Evolutionary conservation across 371 early-diverging fungal species (phyloP).

Genomic region (Mucor saturninus): DNA sequence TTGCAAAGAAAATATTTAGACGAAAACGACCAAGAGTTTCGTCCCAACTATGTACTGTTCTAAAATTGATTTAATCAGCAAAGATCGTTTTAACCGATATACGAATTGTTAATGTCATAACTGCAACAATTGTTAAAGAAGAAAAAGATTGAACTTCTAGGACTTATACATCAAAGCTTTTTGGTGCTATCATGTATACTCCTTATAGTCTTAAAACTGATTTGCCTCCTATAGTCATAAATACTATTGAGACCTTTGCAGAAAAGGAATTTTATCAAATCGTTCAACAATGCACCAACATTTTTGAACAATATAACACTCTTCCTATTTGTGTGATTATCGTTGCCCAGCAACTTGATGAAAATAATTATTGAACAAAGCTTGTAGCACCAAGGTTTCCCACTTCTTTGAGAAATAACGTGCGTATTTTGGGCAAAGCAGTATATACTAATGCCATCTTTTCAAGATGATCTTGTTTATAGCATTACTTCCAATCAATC

Average conservation of each 20-base stretch:
- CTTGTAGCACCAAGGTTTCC: conserved; percentile 20
- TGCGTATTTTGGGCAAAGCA: conserved; percentile 27
- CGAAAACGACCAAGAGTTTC: conserved; percentile 18
- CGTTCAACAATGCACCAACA: too few relatives aligned
- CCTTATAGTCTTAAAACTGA: conserved; percentile 9
- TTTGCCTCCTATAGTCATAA: too few relatives aligned
- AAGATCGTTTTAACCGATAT: conserved; percentile 16
- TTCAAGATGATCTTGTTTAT: conserved; percentile 25
- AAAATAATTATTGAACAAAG: conserved; percentile 15
- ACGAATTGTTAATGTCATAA: conserved; percentile 13
- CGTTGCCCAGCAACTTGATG: conserved; percentile 26
- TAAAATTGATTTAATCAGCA: conserved; percentile 20
- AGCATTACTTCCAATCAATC: conserved; percentile 28
- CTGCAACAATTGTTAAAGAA: too few relatives aligned
- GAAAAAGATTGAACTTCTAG: conserved; percentile 8
- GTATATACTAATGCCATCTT: conserved; percentile 18
- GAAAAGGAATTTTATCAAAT: too few relatives aligned
- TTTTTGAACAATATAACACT: neutral
- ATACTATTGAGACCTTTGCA: too few relatives aligned
- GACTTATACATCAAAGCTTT: conserved; percentile 1
- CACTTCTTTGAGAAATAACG: conserved; percentile 21
- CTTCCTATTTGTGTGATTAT: conserved; percentile 22
- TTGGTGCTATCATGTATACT: conserved; percentile 15
- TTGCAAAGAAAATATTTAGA: conserved; percentile 7
- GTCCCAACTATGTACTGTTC: conserved; percentile 19